phyloP scores from a whole-genome alignment of 1,139 yeast genomes.

The Kodamaea sp. region DNA sequence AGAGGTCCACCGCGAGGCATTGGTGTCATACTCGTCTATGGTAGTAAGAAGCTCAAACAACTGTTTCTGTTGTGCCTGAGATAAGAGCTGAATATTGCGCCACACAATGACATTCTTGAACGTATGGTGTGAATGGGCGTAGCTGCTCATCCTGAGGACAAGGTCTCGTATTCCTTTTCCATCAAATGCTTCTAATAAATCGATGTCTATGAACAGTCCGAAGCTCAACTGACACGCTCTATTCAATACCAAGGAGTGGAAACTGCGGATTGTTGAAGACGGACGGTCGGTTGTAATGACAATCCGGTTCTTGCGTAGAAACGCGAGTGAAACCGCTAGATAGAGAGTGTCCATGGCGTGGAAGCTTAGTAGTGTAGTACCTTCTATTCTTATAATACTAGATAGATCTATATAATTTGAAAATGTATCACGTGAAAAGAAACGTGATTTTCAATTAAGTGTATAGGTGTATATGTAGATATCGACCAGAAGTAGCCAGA shows the following conservation, averaged over 20 bases:
- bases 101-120: constrained; percentile 24
- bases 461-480: too few species aligned
- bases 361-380: too few species aligned
- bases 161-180: constrained; percentile 7
- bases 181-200: constrained; percentile 15
- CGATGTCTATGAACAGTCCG: constrained; percentile 17
- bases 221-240: constrained; percentile 11
- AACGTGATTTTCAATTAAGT: too few species aligned
- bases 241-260: constrained; percentile 5
- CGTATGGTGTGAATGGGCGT: constrained; percentile 4
- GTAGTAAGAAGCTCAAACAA: constrained; percentile 30
- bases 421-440: too few species aligned
- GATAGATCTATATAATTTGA: too few species aligned
- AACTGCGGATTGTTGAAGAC: constrained; percentile 1
- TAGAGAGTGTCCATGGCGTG: constrained; percentile 29
- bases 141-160: constrained; percentile 9
- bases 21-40: constrained; percentile 33
- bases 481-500: too few species aligned
- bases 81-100: constrained; percentile 25
- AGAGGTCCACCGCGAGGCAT: constrained; percentile 16
- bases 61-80: constrained; percentile 22
- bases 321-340: constrained; percentile 28
- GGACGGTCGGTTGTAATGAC: constrained; percentile 16
- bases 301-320: constrained; percentile 23
- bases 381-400: too few species aligned